Percentiles rank a stretch among this genome's conserved stretches.
These are phyloP conservation scores for Phytophthora vignae DNA, from an alignment of 352 stramenopile species.

Conservation along the genomic window DNA sequence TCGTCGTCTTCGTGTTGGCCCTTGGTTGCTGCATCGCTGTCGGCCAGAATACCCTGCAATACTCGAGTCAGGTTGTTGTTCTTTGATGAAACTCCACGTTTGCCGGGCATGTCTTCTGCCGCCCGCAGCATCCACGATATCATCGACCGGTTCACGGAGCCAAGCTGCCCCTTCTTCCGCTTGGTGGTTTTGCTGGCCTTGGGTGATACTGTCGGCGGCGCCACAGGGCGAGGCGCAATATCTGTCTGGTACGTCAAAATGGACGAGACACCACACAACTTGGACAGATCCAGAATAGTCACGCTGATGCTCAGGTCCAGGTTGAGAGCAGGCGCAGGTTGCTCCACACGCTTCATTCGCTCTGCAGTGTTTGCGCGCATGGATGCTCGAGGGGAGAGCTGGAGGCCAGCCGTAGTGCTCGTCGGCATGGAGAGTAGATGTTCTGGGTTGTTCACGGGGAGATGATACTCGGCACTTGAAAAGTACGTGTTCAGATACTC, in stretches of 20 bases:
- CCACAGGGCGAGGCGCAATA: conserved; percentile 31
- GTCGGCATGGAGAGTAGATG: conserved; percentile 67
- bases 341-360: conserved; percentile 59
- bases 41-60: conserved; percentile 48
- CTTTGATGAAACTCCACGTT: conserved; percentile 27
- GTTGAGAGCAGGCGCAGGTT: conserved; percentile 53
- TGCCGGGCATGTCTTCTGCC: conserved; percentile 42
- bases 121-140: conserved; percentile 70
- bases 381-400: conserved; percentile 59
- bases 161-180: conserved; percentile 27
- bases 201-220: conserved; percentile 11
- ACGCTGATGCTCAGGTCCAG: conserved; percentile 78
- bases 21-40: conserved; percentile 12
- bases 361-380: conserved; percentile 41
- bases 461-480: conserved; percentile 68
- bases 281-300: conserved; percentile 76
- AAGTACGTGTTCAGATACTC: conserved; percentile 84
- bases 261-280: conserved; percentile 77
- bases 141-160: conserved; percentile 54
- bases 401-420: conserved; percentile 40
- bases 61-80: conserved; percentile 60
- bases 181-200: conserved; percentile 18
- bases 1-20: conserved; percentile 11
- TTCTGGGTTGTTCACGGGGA: conserved; percentile 75
- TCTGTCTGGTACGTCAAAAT: conserved; percentile 76